Conservation (phyloP, 164 flowering plant genomes). For the Warburgia ugandensis region DNA sequence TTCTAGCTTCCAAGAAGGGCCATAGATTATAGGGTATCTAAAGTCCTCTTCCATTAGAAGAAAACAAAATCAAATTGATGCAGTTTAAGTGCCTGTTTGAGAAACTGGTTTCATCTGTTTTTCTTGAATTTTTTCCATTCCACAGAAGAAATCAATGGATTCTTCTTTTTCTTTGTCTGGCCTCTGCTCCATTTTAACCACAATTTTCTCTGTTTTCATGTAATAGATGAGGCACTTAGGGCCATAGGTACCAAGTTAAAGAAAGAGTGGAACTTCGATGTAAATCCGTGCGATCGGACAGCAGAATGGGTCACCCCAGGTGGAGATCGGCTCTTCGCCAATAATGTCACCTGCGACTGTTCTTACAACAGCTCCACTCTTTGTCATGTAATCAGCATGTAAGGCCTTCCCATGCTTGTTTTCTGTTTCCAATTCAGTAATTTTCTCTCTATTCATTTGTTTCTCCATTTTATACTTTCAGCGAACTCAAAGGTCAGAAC, state of each 20-base stretch:
- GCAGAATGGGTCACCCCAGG: neutral
- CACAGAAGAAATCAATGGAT: no score
- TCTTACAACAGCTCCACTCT: constrained; percentile 1
- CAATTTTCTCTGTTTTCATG: neutral
- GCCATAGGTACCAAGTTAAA: constrained; percentile 1
- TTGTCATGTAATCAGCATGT: constrained; percentile 7
- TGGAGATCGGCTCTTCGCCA: neutral
- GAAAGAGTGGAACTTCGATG: constrained; percentile 1
- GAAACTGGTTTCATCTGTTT: no score
- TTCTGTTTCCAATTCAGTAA: neutral
- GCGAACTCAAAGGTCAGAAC: constrained; percentile 41
- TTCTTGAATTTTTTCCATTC: no score
- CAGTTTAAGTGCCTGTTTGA: no score
- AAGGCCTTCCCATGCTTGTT: neutral
- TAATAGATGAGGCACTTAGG: neutral
- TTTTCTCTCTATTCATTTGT: neutral
- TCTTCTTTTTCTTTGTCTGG: no score
- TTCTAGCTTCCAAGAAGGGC: no score
- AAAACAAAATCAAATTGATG: no score
- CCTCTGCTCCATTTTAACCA: no score
- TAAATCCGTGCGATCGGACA: constrained; percentile 2
- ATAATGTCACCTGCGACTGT: constrained; percentile 7
- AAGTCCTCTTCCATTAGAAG: no score
- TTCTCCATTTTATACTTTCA: neutral
- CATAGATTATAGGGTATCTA: no score